Conservation (phyloP, 192 early-diverging fungal genomes). For the Paraglomus occultum region DNA sequence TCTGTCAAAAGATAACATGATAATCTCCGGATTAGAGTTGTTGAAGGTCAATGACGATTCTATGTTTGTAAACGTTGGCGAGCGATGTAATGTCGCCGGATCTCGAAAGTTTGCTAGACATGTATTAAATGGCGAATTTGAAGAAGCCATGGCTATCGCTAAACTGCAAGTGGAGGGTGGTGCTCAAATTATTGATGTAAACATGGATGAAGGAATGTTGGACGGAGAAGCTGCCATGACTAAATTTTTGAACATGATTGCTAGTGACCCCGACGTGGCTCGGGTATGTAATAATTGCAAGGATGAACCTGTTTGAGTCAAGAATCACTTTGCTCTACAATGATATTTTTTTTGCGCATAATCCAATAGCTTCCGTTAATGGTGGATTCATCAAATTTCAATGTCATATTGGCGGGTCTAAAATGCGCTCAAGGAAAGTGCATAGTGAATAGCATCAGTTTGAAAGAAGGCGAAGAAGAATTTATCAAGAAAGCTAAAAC, state of each 20-base stretch:
- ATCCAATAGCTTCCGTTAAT: conserved; percentile 72
- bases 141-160: conserved; percentile 92
- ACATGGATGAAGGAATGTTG: conserved; percentile 96
- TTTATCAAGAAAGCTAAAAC: conserved; percentile 89
- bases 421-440: conserved; percentile 97
- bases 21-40: conserved; percentile 86
- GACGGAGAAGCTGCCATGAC: conserved; percentile 94
- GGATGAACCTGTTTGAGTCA: no score
- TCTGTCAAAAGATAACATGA: conserved; percentile 63
- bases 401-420: conserved; percentile 92
- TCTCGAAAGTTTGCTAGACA: conserved; percentile 95
- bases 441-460: conserved; percentile 95
- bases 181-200: conserved; percentile 93
- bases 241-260: conserved; percentile 89
- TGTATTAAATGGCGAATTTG: conserved; percentile 87
- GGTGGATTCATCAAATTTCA: conserved; percentile 98
- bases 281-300: conserved; percentile 31
- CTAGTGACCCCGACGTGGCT: conserved; percentile 92
- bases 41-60: conserved; percentile 76
- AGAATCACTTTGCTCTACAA: no score
- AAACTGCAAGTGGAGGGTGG: conserved; percentile 93
- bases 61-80: conserved; percentile 94
- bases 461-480: conserved; percentile 93
- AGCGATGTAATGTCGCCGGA: conserved; percentile 96
- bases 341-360: not conserved